Evolutionary conservation across 2,329 filamentous ascomycete species (phyloP).

Genomic region (Alternaria incomplexa): DNA sequence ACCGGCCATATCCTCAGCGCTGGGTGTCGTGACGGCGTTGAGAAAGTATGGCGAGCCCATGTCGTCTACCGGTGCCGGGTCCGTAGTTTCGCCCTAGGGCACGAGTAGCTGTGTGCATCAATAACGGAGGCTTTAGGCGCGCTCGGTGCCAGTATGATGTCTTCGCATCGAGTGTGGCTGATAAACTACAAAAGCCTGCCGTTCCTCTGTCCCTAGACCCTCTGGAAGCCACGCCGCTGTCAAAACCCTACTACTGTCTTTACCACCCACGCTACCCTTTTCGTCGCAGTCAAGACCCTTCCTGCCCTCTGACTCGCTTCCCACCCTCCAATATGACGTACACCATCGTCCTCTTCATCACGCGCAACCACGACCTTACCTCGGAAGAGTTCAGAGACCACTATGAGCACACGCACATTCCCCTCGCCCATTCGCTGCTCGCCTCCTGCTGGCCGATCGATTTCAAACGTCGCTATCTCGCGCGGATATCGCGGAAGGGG

Average conservation of each 20-base stretch:
- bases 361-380: conserved; percentile 26
- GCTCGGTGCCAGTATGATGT: not conserved
- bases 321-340: conserved; percentile 27
- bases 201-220: conserved; percentile 11
- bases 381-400: conserved; percentile 35
- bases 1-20: not conserved
- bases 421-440: conserved; percentile 28
- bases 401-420: conserved; percentile 37
- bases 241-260: conserved; percentile 3
- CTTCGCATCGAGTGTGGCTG: not conserved
- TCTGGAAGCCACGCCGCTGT: conserved; percentile 18
- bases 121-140: conserved; percentile 2
- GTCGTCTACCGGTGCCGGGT: conserved; percentile 1
- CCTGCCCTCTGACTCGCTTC: not conserved
- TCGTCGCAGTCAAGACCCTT: not conserved
- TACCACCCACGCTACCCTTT: not conserved
- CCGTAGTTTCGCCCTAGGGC: conserved; percentile 15
- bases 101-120: conserved; percentile 8
- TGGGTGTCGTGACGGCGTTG: not conserved
- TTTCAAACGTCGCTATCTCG: conserved; percentile 36
- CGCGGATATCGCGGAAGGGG: conserved; percentile 30
- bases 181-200: conserved; percentile 14
- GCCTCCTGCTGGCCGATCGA: conserved; percentile 24
- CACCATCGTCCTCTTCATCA: conserved; percentile 34
- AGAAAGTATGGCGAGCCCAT: conserved; percentile 14